Conservation (phyloP, 129 eudicot genomes). For the Deinandra increscens region DNA sequence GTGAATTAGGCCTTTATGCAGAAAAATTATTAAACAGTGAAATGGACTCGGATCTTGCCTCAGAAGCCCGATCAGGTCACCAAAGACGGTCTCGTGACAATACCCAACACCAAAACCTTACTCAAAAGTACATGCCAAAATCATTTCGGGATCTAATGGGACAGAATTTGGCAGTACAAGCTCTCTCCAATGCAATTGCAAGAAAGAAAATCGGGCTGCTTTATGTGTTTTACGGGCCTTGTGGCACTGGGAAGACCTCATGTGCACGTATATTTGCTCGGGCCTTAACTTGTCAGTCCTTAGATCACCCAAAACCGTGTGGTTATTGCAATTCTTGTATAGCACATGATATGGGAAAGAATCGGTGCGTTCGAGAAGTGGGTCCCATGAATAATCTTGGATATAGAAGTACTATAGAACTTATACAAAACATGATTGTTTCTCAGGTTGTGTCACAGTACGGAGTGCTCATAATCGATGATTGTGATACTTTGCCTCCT, state of each 20-base stretch:
- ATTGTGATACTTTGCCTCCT: constrained; percentile 75
- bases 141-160: constrained; percentile 89
- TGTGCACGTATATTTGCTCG: constrained; percentile 85
- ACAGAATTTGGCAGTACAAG: constrained; percentile 81
- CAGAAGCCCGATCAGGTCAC: constrained; percentile 69
- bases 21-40: constrained; percentile 67
- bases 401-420: constrained; percentile 51
- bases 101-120: constrained; percentile 67
- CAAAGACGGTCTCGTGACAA: constrained; percentile 23
- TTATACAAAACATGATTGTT: constrained; percentile 50
- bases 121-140: constrained; percentile 88
- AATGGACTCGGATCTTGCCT: constrained; percentile 71
- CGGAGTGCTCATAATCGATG: constrained; percentile 79
- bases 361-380: constrained; percentile 59
- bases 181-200: constrained; percentile 79
- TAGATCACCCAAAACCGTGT: constrained; percentile 85
- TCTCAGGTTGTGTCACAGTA: constrained; percentile 55
- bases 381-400: constrained; percentile 76
- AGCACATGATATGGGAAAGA: constrained; percentile 74
- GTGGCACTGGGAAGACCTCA: constrained; percentile 95
- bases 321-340: constrained; percentile 73
- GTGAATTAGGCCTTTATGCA: constrained; percentile 79
- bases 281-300: constrained; percentile 81
- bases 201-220: constrained; percentile 71
- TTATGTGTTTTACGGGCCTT: constrained; percentile 93